Conservation (phyloP, 2,329 filamentous ascomycete genomes). For the Fusarium sp. region DNA sequence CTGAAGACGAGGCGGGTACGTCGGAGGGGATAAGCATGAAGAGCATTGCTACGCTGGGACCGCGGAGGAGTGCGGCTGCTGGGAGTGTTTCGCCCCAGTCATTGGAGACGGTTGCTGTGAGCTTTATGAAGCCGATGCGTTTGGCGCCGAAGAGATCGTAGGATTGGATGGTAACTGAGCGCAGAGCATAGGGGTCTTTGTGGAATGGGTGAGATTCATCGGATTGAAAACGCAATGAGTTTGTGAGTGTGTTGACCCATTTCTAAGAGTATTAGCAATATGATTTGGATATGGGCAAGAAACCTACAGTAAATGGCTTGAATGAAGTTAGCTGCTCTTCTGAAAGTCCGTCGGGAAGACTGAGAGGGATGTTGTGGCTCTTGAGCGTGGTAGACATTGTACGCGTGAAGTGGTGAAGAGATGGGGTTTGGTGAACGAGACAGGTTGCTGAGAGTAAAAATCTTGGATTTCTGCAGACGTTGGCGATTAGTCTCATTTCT, state of each 20-base stretch:
- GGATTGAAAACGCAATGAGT: conserved; percentile 58
- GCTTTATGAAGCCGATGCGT: conserved; percentile 66
- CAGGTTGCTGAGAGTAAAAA: neutral
- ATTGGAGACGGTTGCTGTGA: conserved; percentile 60
- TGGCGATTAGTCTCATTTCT: conserved; percentile 24
- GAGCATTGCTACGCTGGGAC: conserved; percentile 69
- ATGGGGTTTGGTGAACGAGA: neutral
- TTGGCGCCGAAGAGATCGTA: conserved; percentile 60
- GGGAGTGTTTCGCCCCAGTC: conserved; percentile 59
- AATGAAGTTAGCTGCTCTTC: conserved; percentile 57
- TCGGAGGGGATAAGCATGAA: conserved; percentile 65
- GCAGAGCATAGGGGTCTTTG: conserved; percentile 61
- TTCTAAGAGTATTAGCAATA: conserved; percentile 45
- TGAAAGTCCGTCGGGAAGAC: conserved; percentile 55
- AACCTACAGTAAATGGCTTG: conserved; percentile 59
- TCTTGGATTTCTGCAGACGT: conserved; percentile 2
- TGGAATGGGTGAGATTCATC: conserved; percentile 61
- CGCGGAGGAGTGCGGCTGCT: conserved; percentile 65
- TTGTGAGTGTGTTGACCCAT: conserved; percentile 59
- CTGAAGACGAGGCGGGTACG: conserved; percentile 47
- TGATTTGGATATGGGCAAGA: neutral
- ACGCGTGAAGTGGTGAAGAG: conserved; percentile 1
- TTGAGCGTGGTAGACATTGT: conserved; percentile 38
- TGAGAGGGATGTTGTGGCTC: conserved; percentile 51
- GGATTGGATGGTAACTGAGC: conserved; percentile 61